These are phyloP conservation scores for Microsporum canis DNA, from an alignment of 2,329 filamentous ascomycete species.

Conservation along the genomic window DNA sequence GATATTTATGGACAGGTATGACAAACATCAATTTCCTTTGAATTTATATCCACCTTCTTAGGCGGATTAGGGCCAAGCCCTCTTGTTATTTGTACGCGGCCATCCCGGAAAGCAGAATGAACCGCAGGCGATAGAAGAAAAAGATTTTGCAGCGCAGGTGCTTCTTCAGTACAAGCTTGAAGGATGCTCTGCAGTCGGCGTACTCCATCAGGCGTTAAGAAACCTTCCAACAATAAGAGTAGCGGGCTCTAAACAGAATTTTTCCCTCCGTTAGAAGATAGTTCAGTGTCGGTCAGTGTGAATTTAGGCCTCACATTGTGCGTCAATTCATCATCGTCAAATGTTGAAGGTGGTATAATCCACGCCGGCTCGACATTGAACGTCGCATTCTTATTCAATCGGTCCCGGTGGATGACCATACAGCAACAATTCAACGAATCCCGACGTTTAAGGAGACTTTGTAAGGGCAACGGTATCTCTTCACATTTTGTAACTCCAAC, in stretches of 20 bases:
- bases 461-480: background rate
- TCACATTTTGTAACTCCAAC: background rate
- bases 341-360: background rate
- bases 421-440: background rate
- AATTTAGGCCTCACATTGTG: background rate
- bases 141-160: background rate
- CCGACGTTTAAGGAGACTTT: background rate
- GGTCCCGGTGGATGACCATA: background rate
- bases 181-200: background rate
- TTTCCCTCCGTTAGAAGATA: background rate
- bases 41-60: background rate
- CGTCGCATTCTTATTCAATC: background rate
- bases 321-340: background rate
- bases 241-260: background rate
- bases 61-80: background rate
- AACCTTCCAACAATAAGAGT: background rate
- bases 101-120: background rate
- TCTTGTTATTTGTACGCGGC: background rate
- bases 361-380: background rate
- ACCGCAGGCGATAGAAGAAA: background rate
- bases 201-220: background rate
- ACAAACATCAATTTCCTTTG: background rate
- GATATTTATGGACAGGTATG: background rate
- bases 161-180: background rate
- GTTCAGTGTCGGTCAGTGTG: background rate